Evolutionary conservation across 192 early-diverging fungal genomes (phyloP), one percentile per base, ranked within the genome.

Genomic region (Coemansia sp.): DNA sequence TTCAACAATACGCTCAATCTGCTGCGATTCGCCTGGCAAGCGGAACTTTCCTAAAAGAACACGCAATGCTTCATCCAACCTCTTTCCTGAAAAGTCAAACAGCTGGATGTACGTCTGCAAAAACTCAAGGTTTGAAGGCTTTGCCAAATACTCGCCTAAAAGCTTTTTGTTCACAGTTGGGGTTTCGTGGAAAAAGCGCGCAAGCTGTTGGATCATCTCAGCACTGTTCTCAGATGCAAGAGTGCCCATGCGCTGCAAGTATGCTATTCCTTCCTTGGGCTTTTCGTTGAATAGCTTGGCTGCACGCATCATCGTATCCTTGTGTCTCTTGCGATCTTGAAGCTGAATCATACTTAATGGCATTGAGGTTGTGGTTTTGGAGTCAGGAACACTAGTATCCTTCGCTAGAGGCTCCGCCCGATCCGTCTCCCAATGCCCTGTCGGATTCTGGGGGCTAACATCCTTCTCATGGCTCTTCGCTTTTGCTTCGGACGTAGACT

Each of bases 11-110:
- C 98, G 87, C 59, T 96, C 95, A 62, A 99, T 99, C 74, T 96
- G 94, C 77, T 98, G 97, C 37, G 97, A 90, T 85, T 99, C 98
- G 44, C 98, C 98, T 10, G 97, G 97, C 17, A 99, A 76, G 19
- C 98, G 88, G 85, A 99, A 99, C 41, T 90, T 88, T 64, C 94
- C 95, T 13, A 99, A 72, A n/a, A 98, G 83, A 32, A 86, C 85
- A n/a, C 98, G 87, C 59, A 99, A 70, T 0, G 95, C 95, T 74
- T 97, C 96, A 81, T 98, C 98, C 42, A 99, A 80, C 16, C 94
- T 81, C 83, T 90, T 87, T 16, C 90, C 93, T 19, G 85, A 71
- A 76, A 99, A 99, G 71, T 98, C 87, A 86, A 96, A 95, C 62
- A 89, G 84, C 69, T 74, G 74, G 58, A 98, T 89, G 72, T 93